phyloP scores from a whole-genome alignment of 768 basidiomycete genomes.

The Chalciporus chontae region DNA sequence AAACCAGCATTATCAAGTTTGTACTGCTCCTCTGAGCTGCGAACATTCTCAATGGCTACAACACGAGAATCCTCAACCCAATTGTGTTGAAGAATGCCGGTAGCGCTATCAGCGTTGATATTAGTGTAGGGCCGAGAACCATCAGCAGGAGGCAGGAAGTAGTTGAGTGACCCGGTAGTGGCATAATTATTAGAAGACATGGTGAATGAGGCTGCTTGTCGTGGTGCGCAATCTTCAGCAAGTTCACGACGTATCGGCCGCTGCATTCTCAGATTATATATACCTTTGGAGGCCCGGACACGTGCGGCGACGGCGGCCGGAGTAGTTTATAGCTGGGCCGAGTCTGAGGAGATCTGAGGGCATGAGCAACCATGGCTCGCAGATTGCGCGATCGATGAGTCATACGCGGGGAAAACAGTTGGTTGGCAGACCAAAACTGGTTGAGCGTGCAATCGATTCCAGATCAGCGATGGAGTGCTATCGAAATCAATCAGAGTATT shows the following conservation, averaged over 20 bases:
- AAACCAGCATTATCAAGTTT: slow-evolving; percentile 35
- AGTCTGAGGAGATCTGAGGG: no score
- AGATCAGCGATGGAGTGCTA: no score
- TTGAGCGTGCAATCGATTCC: no score
- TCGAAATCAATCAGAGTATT: no score
- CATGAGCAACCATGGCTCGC: no score
- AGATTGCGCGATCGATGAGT: no score
- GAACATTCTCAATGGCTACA: slow-evolving; percentile 31
- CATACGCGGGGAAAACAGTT: no score
- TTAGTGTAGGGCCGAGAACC: slow-evolving; percentile 14
- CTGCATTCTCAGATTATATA: slow-evolving; percentile 24
- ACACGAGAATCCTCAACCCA: slow-evolving; percentile 12
- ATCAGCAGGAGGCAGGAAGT: slow-evolving; percentile 16
- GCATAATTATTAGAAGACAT: slow-evolving; percentile 15
- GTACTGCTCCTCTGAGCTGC: slow-evolving; percentile 31
- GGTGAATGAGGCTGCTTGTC: neutral
- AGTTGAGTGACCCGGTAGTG: slow-evolving; percentile 19
- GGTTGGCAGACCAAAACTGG: no score
- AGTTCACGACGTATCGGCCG: slow-evolving; percentile 22
- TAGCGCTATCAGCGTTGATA: slow-evolving; percentile 17
- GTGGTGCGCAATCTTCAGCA: slow-evolving; percentile 22
- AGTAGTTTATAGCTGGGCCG: no score
- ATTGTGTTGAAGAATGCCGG: slow-evolving; percentile 17
- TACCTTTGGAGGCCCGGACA: neutral
- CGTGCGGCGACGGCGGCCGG: no score